Percentiles rank a stretch among this genome's conserved stretches.
Conservation (phyloP, 192 early-diverging fungal species). For the Spinellus fusiger region DNA sequence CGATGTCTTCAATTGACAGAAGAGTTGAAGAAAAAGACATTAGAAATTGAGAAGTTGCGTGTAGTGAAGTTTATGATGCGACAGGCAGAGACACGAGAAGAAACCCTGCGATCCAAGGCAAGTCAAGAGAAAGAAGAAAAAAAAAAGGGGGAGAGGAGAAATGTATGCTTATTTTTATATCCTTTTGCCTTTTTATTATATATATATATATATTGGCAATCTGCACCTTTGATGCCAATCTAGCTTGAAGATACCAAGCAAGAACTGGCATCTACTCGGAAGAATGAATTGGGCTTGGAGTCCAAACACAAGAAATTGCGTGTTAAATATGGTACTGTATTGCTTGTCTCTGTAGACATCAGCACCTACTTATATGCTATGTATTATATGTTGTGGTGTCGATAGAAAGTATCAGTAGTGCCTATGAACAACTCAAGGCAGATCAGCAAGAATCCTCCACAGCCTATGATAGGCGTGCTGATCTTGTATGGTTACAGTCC, state of each 20-base stretch:
- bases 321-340: slow-evolving; percentile 27
- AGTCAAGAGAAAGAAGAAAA: not conserved
- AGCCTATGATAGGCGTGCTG: not conserved
- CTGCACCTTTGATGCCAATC: not conserved
- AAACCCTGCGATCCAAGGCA: slow-evolving; percentile 17
- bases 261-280: slow-evolving; percentile 26
- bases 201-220: not conserved
- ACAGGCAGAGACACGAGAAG: slow-evolving; percentile 23
- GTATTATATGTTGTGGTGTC: not conserved
- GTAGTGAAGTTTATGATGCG: slow-evolving; percentile 16
- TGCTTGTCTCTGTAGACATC: not conserved
- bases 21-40: slow-evolving; percentile 9
- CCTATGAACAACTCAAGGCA: slow-evolving; percentile 28
- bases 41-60: slow-evolving; percentile 21
- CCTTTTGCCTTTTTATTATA: not conserved
- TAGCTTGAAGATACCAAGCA: slow-evolving; percentile 38
- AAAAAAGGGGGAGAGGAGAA: not conserved
- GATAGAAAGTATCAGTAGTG: slow-evolving; percentile 23
- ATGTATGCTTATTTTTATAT: not conserved
- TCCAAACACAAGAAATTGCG: slow-evolving; percentile 28
- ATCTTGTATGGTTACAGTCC: slow-evolving; percentile 22
- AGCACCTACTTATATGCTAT: not conserved
- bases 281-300: slow-evolving; percentile 29
- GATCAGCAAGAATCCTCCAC: slow-evolving; percentile 22
- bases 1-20: slow-evolving; percentile 10